Percentiles rank a stretch among this genome's conserved stretches.
phyloP scores from a whole-genome alignment of 352 stramenopile genomes.

The Pythium phragmiticola region DNA sequence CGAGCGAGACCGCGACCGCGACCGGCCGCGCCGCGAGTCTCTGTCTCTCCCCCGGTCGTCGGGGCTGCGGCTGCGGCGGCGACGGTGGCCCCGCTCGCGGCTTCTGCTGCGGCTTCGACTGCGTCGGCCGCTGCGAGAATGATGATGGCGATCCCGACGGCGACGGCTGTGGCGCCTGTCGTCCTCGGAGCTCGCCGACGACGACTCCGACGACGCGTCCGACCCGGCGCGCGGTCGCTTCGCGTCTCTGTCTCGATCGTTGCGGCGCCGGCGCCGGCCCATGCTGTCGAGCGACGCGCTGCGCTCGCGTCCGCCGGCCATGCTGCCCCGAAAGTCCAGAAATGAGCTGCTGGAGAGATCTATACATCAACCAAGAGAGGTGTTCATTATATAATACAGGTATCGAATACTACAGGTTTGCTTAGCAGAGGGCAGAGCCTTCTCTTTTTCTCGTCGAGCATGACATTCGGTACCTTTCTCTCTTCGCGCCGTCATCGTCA shows the following conservation, averaged over 20 bases:
- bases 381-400: background rate
- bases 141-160: conserved; percentile 25
- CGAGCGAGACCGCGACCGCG: conserved; percentile 20
- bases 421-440: background rate
- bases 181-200: conserved; percentile 8
- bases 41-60: conserved; percentile 21
- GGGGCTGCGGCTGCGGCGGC: conserved; percentile 32
- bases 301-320: conserved; percentile 34
- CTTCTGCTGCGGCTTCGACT: conserved; percentile 33
- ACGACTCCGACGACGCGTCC: conserved; percentile 20
- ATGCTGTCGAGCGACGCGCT: conserved; percentile 70
- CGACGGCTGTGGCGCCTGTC: conserved; percentile 10
- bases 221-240: conserved; percentile 18
- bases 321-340: background rate
- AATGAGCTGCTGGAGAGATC: background rate
- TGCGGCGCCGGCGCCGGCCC: conserved; percentile 36
- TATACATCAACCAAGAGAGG: conserved; percentile 8
- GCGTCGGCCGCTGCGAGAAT: conserved; percentile 15
- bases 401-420: background rate
- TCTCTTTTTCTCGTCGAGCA: background rate
- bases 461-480: background rate
- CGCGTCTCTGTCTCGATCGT: conserved; percentile 7
- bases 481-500: background rate
- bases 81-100: conserved; percentile 29
- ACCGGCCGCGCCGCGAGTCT: conserved; percentile 2